A percentile compares a stretch with the other conserved stretches of the same genome.
phyloP scores from a whole-genome alignment of 2,329 filamentous ascomycete genomes.

The Fusarium praegraminearum region DNA sequence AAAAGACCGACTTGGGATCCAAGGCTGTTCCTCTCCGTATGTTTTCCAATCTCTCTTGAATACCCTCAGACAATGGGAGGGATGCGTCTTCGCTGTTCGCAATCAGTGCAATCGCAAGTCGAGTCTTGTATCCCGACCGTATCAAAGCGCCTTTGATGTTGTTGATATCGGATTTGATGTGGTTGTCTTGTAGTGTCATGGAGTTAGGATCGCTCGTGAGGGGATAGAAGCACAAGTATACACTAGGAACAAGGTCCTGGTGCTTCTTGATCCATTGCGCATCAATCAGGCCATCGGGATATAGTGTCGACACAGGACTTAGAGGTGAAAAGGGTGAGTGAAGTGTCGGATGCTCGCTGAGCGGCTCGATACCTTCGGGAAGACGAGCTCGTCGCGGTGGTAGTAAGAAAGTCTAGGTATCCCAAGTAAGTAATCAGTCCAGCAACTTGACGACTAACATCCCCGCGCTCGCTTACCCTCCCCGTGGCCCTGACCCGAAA shows the following conservation, averaged over 20 bases:
- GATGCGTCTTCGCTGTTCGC: constrained; percentile 47
- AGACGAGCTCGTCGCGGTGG: constrained; percentile 69
- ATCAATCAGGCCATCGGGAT: constrained; percentile 89
- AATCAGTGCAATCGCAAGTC: constrained; percentile 75
- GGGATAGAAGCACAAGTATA: constrained; percentile 83
- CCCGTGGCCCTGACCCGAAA: constrained; percentile 81
- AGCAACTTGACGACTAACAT: constrained; percentile 30
- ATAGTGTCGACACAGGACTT: constrained; percentile 83
- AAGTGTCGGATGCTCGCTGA: constrained; percentile 66
- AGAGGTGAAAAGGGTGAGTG: constrained; percentile 94
- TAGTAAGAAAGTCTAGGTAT: constrained; percentile 63
- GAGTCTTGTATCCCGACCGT: constrained; percentile 80
- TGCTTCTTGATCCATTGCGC: constrained; percentile 89
- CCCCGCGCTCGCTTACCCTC: constrained; percentile 71
- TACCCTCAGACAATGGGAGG: constrained; percentile 70
- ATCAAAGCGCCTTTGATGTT: constrained; percentile 75
- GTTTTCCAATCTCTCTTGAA: constrained; percentile 77
- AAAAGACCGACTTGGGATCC: constrained; percentile 87
- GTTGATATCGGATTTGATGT: constrained; percentile 88
- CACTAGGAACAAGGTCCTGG: constrained; percentile 83
- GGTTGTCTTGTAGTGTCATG: constrained; percentile 84
- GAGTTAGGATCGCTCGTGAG: constrained; percentile 79
- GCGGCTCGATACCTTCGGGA: constrained; percentile 63
- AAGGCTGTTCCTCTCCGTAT: constrained; percentile 84
- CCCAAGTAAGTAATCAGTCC: constrained; percentile 45